phyloP scores from a whole-genome alignment of 306 rosid genomes.

The Aeschynomene evenia region DNA sequence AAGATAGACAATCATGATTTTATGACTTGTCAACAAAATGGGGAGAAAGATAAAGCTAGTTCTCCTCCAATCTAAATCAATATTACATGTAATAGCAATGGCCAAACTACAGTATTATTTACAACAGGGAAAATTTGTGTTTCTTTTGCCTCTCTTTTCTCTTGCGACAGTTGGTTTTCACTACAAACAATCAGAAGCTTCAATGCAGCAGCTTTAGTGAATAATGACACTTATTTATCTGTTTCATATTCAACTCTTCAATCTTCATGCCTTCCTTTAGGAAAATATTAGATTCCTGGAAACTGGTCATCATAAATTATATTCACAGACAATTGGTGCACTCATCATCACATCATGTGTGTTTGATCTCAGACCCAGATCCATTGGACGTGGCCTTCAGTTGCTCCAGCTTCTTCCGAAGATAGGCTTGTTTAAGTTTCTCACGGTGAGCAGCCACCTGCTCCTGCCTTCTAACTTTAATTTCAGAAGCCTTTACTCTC shows the following conservation, averaged over 20 bases:
- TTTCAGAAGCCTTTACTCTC: slow-evolving; percentile 76
- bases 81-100: neutral
- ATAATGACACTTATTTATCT: neutral
- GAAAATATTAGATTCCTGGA: neutral
- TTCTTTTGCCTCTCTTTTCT: neutral
- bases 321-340: neutral
- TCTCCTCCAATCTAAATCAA: neutral
- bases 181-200: neutral
- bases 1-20: neutral
- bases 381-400: slow-evolving; percentile 62
- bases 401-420: slow-evolving; percentile 78
- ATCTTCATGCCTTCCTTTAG: neutral
- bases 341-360: slow-evolving; percentile 33
- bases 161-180: neutral
- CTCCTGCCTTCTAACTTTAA: slow-evolving; percentile 71
- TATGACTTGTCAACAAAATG: neutral
- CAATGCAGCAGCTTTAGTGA: neutral
- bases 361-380: slow-evolving; percentile 38
- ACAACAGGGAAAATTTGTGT: neutral
- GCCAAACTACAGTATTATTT: slow-evolving; percentile 28
- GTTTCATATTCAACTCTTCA: slow-evolving; percentile 7
- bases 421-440: slow-evolving; percentile 80
- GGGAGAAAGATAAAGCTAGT: too few relatives aligned
- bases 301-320: slow-evolving; percentile 8
- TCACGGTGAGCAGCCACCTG: slow-evolving; percentile 70